Percentiles rank a stretch among this genome's conserved stretches.
Evolutionary conservation across 768 basidiomycete species (phyloP).

Genomic region (Xanthoconium stramineum): DNA sequence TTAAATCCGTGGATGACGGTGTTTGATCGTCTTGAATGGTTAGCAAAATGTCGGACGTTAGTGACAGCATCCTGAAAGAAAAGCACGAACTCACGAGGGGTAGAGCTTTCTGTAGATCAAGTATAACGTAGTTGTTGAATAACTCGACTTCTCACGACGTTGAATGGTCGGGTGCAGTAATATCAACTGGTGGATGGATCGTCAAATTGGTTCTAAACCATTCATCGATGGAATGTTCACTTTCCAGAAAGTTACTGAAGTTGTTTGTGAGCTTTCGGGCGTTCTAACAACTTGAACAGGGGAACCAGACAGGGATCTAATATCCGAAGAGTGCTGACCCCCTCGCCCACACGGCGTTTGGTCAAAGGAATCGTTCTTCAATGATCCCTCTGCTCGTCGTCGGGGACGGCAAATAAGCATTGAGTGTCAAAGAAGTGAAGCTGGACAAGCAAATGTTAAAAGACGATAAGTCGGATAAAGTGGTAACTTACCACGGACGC

Average conservation of each 20-base stretch:
- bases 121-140: constrained; percentile 25
- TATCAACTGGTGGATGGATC: neutral
- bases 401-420: neutral
- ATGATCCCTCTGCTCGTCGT: neutral
- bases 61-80: neutral
- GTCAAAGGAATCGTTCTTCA: neutral
- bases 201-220: constrained; percentile 29
- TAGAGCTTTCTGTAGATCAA: neutral
- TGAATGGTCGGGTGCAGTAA: constrained; percentile 17
- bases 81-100: neutral
- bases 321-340: too few species aligned
- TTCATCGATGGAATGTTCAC: constrained; percentile 27
- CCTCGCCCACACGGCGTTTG: too few species aligned
- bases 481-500: constrained; percentile 8
- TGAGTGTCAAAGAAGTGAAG: neutral
- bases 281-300: neutral
- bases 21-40: neutral
- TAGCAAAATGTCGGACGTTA: neutral
- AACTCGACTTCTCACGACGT: constrained; percentile 32
- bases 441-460: neutral
- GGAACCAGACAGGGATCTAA: constrained; percentile 27
- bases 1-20: neutral
- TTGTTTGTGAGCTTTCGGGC: constrained; percentile 28
- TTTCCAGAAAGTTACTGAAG: constrained; percentile 7
- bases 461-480: neutral